Base-by-base conservation (phyloP, 208 protist genomes). In the Angomonas deanei region DNA sequence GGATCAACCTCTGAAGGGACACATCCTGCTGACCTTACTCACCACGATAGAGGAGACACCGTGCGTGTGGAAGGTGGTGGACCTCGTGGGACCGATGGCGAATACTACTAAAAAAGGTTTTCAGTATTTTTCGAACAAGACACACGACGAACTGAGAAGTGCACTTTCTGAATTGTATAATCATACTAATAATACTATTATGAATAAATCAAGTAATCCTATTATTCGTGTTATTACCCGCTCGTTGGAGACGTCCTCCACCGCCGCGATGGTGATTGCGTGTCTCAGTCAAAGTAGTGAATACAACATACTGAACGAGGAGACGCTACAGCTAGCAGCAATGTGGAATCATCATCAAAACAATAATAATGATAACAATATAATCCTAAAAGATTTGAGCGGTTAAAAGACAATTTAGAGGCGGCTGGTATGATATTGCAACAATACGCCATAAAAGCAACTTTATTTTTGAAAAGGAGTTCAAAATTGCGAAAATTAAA, bases 31-130 rank as follows among this genome's bases (percentile, higher is more conserved):
- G 1, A 23, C 48, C 13, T 10, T 28, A 11, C 19, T 19, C 13
- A 24, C n/a, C 8, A 19, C 13, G 5, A 34, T 11, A 5, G 5
- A 24, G 13, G 50, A 24, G 31, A 4, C 15, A 3, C 28, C 27
- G 19, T 28, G 50, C n/a, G 50, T 61, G 1, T 61, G 55, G 55
- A 61, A 61, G 33, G 21, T 61, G 34, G 8, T 28, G 50, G 50
- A 56, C n/a, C 23, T 56, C 13, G 26, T 24, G 28, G 50, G 50
- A n/a, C 50, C 50, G 4, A 5, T 50, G 19, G 17, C 42, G 15
- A n/a, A n/a, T n/a, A n/a, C n/a, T n/a, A n/a, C n/a, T n/a, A n/a
- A n/a, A n/a, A n/a, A n/a, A n/a, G n/a, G n/a, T n/a, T n/a, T n/a
- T n/a, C n/a, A n/a, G n/a, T n/a, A n/a, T n/a, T n/a, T n/a, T n/a